Evolutionary conservation across 2,329 filamentous ascomycete species (phyloP), one percentile per base, ranked within the genome.

Genomic region (Paracoccidioides lutzii): DNA sequence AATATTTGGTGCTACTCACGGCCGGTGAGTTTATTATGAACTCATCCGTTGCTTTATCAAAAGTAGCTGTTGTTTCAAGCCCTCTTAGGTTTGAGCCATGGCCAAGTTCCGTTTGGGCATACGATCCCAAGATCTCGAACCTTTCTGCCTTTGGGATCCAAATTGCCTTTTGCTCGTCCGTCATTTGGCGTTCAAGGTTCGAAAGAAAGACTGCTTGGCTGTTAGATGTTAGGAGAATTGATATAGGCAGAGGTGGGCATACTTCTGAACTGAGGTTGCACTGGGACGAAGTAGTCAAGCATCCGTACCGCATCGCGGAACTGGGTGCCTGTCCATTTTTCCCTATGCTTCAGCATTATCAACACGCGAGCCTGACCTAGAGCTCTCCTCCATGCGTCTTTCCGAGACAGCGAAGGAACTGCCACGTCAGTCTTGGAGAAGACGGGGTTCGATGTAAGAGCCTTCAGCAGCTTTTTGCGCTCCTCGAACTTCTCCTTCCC

Each of bases 11-110:
- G 28, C 62, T 62, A 41, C 59, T 61, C 9, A 65, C 37, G 10
- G 59, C 63, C 1, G 67, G 67, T 5, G 65, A 63, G 44, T 68
- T 61, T 41, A 68, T 63, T 46, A 68, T 54, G 52, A 69, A 67
- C 51, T 67, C 63, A 43, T 68, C 66, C 3, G 58, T 62, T 15
- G 54, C 54, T 9, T 35, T 52, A 52, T 68, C 62, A 50, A 68
- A 67, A 6, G 63, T 67, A 3, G 67, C 66, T 3, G 65, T 67
- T 2, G 67, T 69, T 57, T 68, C 64, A 37, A 69, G 64, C 8
- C 65, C 66, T 22, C 61, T 57, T 10, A 68, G 64, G 49, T 63
- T 62, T 15, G 63, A 66, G 32, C 67, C 66, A 59, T 69, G 66
- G n/a, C 63, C 64, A 7, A 69, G 59, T 55, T 69, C 66, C 0